Base-by-base conservation (phyloP, 1,139 yeast species). In the Magnusiomyces paraingens region DNA sequence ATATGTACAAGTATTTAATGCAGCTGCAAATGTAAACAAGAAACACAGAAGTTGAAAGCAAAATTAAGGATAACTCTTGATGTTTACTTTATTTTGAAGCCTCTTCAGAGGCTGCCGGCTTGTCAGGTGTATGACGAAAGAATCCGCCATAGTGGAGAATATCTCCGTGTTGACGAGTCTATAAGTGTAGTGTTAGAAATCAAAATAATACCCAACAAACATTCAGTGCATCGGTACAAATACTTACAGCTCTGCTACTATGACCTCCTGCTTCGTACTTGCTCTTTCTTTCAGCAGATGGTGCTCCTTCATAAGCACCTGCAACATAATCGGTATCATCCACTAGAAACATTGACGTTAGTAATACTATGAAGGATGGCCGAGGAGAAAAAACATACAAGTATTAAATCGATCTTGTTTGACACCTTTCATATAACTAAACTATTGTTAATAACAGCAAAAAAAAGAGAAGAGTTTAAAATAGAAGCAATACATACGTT, bases 181-280 rank as follows among this genome's bases (percentile, higher is more conserved):
- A 26, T 4, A 26, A 26, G 8, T 8, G 8, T 26, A 26, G 8
- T 8, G 32, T 26, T 26, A 26, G 32, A 26, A 5, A 8, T 26
- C 32, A 26, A 26, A n/a, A n/a, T n/a, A n/a, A 26, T 26, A 26
- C 32, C 4, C 32, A 4, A 26, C 8, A 26, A 5, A 26, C 32
- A 26, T n/a, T n/a, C n/a, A n/a, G n/a, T n/a, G n/a, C n/a, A n/a
- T n/a, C n/a, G n/a, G n/a, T n/a, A 8, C 32, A 26, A 26, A 26
- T 26, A 26, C 32, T 26, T 26, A 26, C 32, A 26, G 32, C 32
- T 26, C 32, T 26, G 32, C 32, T 66, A 8, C 72, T 62, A 58
- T 64, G 64, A 3, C 73, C 73, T 4, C 71, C 73, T 1, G 73
- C 73, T 51, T 70, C 70, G 56, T 68, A 70, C 49, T 66, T 66